Base-by-base conservation (phyloP, 2,329 filamentous ascomycete genomes). In the Cercospora canescens region DNA sequence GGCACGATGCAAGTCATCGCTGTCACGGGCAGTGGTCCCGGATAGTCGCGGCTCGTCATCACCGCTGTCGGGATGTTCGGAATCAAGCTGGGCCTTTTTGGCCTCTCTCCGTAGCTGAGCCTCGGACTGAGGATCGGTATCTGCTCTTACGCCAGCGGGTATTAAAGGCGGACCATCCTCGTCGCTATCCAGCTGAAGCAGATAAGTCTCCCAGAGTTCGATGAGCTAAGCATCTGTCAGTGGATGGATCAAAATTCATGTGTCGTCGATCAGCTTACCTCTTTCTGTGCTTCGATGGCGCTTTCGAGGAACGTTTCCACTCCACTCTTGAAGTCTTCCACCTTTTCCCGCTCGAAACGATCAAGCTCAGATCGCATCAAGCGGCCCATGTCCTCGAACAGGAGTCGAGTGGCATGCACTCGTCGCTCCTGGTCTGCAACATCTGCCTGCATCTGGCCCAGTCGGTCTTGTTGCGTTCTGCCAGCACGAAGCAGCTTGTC, bases 241-340 rank as follows among this genome's bases (percentile, higher is more conserved):
- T 78, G 68, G 70, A 63, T 54, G 71, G 9, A 28, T 26, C 62
- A 59, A 41, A 14, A 34, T 55, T 14, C 21, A 61, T 12, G 16
- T 50, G 21, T 62, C 50, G 11, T 48, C 14, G 12, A 28, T 24
- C 24, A 50, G 80, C 87, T 79, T 78, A 95, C 94, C 89, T 99
- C 95, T 81, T 99, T 99, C 82, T 99, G 95, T 63, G 94, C 95
- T 81, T 99, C 95, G 4, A 99, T 93, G 3, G 95, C 93, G 75
- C 95, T 94, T 83, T 99, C 95, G 73, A 99, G 80, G 80, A 97
- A 99, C 1, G 95, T 99, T 82, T 99, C 95, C 1, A 99, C 94
- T 0, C 94, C 94, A 69, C 91, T 95, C 84, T 99, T 99, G 80
- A 99, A 99, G 77, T 99, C 95, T 77, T 99, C 95, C 3, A 99